Evolutionary conservation across 805 yeast genomes (phyloP), one percentile per base, ranked within the genome.

Genomic region (Yarrowia sp.): DNA sequence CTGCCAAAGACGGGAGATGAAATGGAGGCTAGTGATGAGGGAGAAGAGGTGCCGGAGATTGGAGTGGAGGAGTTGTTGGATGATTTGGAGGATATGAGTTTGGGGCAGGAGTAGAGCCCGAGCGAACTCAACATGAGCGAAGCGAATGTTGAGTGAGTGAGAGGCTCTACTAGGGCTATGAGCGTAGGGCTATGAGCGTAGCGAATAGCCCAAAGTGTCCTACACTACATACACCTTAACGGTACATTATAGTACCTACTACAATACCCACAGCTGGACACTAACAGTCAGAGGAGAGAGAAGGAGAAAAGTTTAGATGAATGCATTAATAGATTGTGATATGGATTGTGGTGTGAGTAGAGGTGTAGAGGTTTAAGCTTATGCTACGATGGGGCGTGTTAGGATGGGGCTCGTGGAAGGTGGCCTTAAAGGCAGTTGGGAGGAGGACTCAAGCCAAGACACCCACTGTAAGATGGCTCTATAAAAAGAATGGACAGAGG

Each of bases 11-110:
- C 67, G 4, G 74, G 69, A 5, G 70, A 65, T 38, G 68, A 68
- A 32, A 67, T 66, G 68, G 71, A 66, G 8, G 68, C 36, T 22
- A 68, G 64, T 5, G 77, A 73, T 10, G 77, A 77, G 8, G 83
- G 80, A 55, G 84, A 81, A 32, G 90, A 84, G 32, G 95, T 91
- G 38, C 98, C 98, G 57, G 88, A 84, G 69, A 89, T 95, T 70
- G 91, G 87, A 67, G 85, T 95, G 65, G 97, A 92, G 73, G 98
- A 95, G 78, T 82, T 95, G 71, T 81, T 95, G 77, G 98, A 95
- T 71, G 99, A 95, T 75, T 81, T 95, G 72, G 98, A 92, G 71
- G 97, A 89, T 66, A 88, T 92, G 96, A 90, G 90, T 33, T 80
- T 92, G 75, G 92, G 58, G 4, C 42, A 47, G 53, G 53, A 45